Evolutionary conservation across 768 basidiomycete genomes (phyloP), one percentile per base, ranked within the genome.

Genomic region (Xerocomus potaroensis): DNA sequence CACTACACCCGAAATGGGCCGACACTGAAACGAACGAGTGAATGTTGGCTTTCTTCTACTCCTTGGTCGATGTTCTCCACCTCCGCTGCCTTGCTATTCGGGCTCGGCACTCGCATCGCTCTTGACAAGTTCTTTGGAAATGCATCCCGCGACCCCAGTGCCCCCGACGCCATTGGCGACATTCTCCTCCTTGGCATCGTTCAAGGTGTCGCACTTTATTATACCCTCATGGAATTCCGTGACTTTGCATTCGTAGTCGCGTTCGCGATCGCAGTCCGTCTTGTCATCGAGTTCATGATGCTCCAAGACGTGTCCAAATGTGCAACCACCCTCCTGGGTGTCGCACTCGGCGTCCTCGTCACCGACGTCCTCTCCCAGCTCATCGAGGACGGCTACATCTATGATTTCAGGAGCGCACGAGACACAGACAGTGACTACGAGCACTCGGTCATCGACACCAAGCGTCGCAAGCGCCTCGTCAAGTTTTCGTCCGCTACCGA

Each of bases 171-270:
- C 54, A 64, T 83, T 33, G 76, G 76, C 49, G 78, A 85, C 58
- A 72, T 74, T 56, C 67, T 88, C 60, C 78, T 91, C 47, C 67
- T 77, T 41, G 87, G 87, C 41, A 74, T 83, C 56, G 81, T 84
- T 75, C 84, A 88, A 64, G 87, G 87, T 41, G 79, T 86, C 53
- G 83, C 77, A 21, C 70, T 91, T 42, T 83, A 87, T 57, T 83
- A 79, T 58, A 72, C 83, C 45, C 73, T 78, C 51, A 79, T 69
- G 56, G 72, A 77, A 60, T 73, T 74, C 45, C 72, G 75, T 38
- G 70, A 72, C 49, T 67, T 84, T 29, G 74, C 76, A 30, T 66
- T 84, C 57, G 68, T 74, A 41, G 76, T 84, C 34, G 81, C 72
- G 43, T 69, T 80, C 35, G 75, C 70, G 39, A 78, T 87, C 52